phyloP scores from a whole-genome alignment of 2,329 filamentous ascomycete species.

The Ceratocystis ficicola region DNA sequence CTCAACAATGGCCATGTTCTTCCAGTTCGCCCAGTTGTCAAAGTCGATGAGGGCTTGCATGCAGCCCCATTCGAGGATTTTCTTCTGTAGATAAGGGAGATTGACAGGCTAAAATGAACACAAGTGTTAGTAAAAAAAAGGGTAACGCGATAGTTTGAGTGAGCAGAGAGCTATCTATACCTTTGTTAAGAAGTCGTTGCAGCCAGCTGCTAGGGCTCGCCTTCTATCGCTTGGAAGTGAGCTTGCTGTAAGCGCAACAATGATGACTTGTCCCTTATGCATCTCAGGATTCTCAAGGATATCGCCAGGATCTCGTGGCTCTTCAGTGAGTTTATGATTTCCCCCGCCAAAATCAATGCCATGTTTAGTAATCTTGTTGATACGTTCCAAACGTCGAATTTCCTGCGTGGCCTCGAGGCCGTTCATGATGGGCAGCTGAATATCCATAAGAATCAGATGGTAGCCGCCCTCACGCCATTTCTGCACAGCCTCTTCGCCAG shows the following conservation, averaged over 20 bases:
- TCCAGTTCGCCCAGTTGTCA: constrained; percentile 96
- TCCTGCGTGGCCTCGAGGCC: constrained; percentile 90
- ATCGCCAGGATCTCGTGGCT: constrained; percentile 47
- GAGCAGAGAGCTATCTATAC: constrained; percentile 36
- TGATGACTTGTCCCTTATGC: constrained; percentile 96
- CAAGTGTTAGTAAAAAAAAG: neutral
- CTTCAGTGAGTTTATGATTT: neutral
- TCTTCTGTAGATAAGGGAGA: constrained; percentile 92
- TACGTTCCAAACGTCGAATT: constrained; percentile 74
- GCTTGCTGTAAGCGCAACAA: constrained; percentile 89
- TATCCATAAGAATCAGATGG: constrained; percentile 96
- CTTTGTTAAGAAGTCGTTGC: constrained; percentile 97
- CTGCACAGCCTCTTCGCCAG: constrained; percentile 79
- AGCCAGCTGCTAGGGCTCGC: constrained; percentile 85
- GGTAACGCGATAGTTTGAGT: no score
- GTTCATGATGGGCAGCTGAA: constrained; percentile 93
- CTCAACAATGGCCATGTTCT: constrained; percentile 51
- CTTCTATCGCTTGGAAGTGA: constrained; percentile 91
- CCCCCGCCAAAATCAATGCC: constrained; percentile 12
- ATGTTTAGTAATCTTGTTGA: constrained; percentile 61
- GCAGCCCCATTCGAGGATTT: constrained; percentile 98
- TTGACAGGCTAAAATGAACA: constrained; percentile 62
- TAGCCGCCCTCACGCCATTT: constrained; percentile 92
- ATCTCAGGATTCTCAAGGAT: constrained; percentile 53
- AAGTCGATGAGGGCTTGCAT: constrained; percentile 99